A percentile compares a stretch with the other conserved stretches of the same genome.
phyloP scores from a whole-genome alignment of 805 yeast genomes.

The Kurtzmaniella fragi region DNA sequence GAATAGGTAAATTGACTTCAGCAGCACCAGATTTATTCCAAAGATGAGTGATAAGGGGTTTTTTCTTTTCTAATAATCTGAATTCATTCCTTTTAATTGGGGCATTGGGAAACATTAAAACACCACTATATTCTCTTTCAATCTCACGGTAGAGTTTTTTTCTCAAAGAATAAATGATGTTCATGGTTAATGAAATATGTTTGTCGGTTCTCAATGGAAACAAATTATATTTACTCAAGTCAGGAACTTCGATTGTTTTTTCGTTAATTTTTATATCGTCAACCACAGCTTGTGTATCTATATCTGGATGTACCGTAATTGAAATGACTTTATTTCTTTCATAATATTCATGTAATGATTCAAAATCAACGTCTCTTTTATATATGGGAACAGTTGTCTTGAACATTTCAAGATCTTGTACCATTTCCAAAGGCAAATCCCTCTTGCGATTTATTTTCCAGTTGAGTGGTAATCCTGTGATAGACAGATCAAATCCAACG shows the following conservation, averaged over 20 bases:
- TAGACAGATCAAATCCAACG: slow-evolving; percentile 35
- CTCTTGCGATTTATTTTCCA: slow-evolving; percentile 5
- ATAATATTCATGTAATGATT: slow-evolving; percentile 3
- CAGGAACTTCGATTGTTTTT: slow-evolving; percentile 1
- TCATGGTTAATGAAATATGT: not conserved
- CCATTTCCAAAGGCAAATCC: slow-evolving; percentile 32
- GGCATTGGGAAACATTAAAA: not conserved
- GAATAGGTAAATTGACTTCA: slow-evolving; percentile 3
- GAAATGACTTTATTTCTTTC: slow-evolving; percentile 11
- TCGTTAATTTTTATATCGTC: slow-evolving; percentile 1
- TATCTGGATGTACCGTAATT: slow-evolving; percentile 15
- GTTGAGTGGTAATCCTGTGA: slow-evolving; percentile 33
- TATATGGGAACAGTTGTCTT: slow-evolving; percentile 22
- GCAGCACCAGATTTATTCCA: slow-evolving; percentile 3
- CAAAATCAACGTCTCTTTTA: slow-evolving; percentile 34
- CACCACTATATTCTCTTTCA: slow-evolving; percentile 13
- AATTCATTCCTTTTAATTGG: slow-evolving; percentile 25
- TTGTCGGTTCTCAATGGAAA: slow-evolving; percentile 1
- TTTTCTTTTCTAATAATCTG: slow-evolving; percentile 21
- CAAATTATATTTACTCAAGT: not conserved
- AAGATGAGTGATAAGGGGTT: slow-evolving; percentile 1
- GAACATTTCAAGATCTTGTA: slow-evolving; percentile 31
- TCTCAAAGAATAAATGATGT: not conserved
- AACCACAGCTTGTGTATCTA: not conserved
- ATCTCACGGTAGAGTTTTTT: slow-evolving; percentile 7